These are phyloP conservation scores for Ceratobasidium sp. DNA, from an alignment of 1,284 basidiomycete species.

Conservation along the genomic window DNA sequence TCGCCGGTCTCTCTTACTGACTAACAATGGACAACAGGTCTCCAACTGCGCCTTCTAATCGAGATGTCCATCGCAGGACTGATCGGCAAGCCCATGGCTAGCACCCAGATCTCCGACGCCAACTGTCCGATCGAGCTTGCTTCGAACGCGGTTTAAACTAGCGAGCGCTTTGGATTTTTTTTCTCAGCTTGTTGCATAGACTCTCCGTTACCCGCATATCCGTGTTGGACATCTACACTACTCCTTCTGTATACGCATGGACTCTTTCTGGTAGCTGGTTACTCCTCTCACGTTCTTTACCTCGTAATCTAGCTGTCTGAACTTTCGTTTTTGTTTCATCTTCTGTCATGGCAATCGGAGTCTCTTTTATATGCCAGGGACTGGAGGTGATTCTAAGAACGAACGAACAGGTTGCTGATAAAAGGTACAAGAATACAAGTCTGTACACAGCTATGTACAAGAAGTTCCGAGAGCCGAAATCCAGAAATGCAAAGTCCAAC, in stretches of 20 bases:
- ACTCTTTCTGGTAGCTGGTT: conserved; percentile 14
- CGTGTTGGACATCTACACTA: conserved; percentile 29
- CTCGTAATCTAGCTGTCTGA: conserved; percentile 28
- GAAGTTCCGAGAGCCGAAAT: background rate
- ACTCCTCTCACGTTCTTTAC: conserved; percentile 15
- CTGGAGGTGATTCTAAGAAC: background rate
- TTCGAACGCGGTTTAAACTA: conserved; percentile 55
- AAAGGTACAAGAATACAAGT: conserved; percentile 2
- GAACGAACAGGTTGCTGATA: conserved; percentile 10
- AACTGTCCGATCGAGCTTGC: conserved; percentile 83
- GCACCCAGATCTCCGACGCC: conserved; percentile 72
- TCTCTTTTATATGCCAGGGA: background rate
- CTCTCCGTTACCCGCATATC: background rate
- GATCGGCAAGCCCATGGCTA: conserved; percentile 65
- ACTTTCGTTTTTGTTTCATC: conserved; percentile 20
- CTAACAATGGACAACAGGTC: conserved; percentile 60
- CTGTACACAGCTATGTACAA: background rate
- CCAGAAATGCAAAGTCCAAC: conserved; percentile 16
- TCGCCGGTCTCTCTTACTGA: conserved; percentile 11
- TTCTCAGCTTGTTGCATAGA: conserved; percentile 18
- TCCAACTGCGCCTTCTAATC: conserved; percentile 76
- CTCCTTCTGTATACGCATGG: conserved; percentile 36
- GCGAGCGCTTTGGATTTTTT: background rate
- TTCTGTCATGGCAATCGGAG: background rate
- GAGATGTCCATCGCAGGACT: conserved; percentile 80